Evolutionary conservation across 805 yeast genomes (phyloP).

Genomic region (Yarrowia phangngaensis): DNA sequence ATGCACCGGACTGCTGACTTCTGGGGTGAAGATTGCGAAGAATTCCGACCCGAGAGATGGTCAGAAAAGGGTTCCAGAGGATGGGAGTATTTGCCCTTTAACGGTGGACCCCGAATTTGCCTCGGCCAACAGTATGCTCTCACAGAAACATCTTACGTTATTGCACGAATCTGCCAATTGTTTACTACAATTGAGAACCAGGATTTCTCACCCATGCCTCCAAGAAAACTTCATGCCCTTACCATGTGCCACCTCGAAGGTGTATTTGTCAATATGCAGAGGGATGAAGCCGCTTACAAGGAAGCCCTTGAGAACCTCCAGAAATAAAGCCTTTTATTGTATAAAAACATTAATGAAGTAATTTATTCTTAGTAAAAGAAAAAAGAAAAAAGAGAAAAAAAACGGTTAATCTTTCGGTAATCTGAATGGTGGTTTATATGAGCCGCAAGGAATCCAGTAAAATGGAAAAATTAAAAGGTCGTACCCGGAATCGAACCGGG

Average conservation of each 20-base stretch:
- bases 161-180: slow-evolving; percentile 41
- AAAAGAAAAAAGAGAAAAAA: no score
- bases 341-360: no score
- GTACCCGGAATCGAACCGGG: slow-evolving; percentile 27
- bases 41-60: slow-evolving; percentile 51
- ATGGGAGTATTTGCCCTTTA: slow-evolving; percentile 52
- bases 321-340: no score
- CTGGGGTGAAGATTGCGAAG: slow-evolving; percentile 47
- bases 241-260: slow-evolving; percentile 15
- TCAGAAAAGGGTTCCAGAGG: slow-evolving; percentile 35
- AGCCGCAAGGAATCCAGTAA: no score
- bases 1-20: slow-evolving; percentile 44
- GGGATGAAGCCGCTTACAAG: slow-evolving; percentile 6
- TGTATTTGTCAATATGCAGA: slow-evolving; percentile 9
- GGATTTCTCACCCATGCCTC: not conserved
- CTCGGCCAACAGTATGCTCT: slow-evolving; percentile 56
- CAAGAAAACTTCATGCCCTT: slow-evolving; percentile 12
- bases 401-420: no score
- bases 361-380: no score
- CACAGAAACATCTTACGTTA: slow-evolving; percentile 50
- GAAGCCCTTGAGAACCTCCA: no score
- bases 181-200: slow-evolving; percentile 17
- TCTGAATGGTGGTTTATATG: no score
- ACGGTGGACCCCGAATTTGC: slow-evolving; percentile 56
- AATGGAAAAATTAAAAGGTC: slow-evolving; percentile 24